Conservation (phyloP, 2,329 filamentous ascomycete species). For the Cladosporium sp. region DNA sequence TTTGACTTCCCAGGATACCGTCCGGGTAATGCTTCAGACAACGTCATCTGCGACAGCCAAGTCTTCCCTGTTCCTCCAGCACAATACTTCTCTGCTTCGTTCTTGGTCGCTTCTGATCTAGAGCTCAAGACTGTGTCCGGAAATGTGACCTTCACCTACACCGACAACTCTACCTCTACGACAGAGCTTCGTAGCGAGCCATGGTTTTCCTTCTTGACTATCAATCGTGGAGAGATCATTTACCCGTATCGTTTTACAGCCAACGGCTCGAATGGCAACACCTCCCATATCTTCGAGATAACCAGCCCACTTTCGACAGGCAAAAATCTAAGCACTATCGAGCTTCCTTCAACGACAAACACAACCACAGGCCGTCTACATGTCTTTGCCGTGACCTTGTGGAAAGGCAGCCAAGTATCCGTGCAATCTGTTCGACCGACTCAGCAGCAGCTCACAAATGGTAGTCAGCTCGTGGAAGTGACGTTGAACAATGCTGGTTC, state of each 20-base stretch:
- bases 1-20: constrained; percentile 42
- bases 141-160: constrained; percentile 40
- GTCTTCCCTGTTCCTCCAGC: constrained; percentile 34
- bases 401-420: constrained; percentile 21
- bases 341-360: constrained; percentile 34
- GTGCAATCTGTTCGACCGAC: constrained; percentile 38
- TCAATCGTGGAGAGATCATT: constrained; percentile 43
- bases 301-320: constrained; percentile 38
- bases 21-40: constrained; percentile 37
- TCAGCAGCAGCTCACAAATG: constrained; percentile 36
- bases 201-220: constrained; percentile 44
- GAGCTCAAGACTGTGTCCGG: constrained; percentile 41
- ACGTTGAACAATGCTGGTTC: constrained; percentile 33
- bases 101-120: constrained; percentile 40
- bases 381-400: constrained; percentile 36
- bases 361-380: constrained; percentile 35
- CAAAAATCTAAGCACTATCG: constrained; percentile 37
- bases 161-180: constrained; percentile 38
- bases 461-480: constrained; percentile 35
- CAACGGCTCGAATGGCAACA: constrained; percentile 29
- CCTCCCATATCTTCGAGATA: constrained; percentile 43
- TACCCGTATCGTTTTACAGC: constrained; percentile 41
- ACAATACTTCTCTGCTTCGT: constrained; percentile 41
- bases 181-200: constrained; percentile 39
- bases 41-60: constrained; percentile 42